These are phyloP conservation scores for Auricularia auricula-judae DNA, from an alignment of 768 basidiomycete species.

Conservation along the genomic window DNA sequence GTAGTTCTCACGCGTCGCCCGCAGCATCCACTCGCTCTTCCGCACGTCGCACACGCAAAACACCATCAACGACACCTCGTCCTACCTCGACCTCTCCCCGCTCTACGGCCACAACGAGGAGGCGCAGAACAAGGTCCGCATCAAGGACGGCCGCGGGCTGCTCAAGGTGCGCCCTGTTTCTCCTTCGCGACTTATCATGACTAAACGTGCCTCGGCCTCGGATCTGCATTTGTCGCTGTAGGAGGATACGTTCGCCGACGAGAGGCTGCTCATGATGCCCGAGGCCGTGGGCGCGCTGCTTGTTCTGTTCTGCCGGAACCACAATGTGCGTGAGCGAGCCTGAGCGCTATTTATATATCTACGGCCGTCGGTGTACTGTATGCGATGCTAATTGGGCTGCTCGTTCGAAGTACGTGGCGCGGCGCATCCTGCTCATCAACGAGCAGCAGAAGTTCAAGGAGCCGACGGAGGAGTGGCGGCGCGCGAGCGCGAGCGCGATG, in stretches of 20 bases:
- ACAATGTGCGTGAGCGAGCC: conserved; percentile 57
- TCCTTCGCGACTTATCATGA: not conserved
- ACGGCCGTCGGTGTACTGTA: too few species aligned
- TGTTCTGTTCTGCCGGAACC: conserved; percentile 76
- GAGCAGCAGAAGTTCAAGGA: conserved; percentile 55
- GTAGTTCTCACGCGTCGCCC: not conserved
- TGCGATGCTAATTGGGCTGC: not conserved
- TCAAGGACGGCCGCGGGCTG: conserved; percentile 45
- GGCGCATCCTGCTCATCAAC: conserved; percentile 68
- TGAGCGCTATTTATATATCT: too few species aligned
- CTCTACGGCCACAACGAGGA: conserved; percentile 67
- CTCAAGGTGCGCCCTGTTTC: not conserved
- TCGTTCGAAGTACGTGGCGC: conserved; percentile 56
- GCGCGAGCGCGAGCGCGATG: conserved; percentile 14
- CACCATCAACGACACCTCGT: conserved; percentile 73
- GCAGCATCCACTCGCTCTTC: conserved; percentile 37
- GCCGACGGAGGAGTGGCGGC: conserved; percentile 32
- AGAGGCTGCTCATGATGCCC: conserved; percentile 64
- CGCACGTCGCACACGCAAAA: conserved; percentile 60
- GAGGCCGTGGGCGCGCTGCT: conserved; percentile 62
- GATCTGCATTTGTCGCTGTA: conserved; percentile 21
- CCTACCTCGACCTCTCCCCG: conserved; percentile 77
- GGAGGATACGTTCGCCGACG: conserved; percentile 71
- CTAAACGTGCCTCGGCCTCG: too few species aligned
- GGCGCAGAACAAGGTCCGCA: conserved; percentile 44